phyloP scores from a whole-genome alignment of 2,329 filamentous ascomycete genomes.

The Aspergillus quadricinctus region DNA sequence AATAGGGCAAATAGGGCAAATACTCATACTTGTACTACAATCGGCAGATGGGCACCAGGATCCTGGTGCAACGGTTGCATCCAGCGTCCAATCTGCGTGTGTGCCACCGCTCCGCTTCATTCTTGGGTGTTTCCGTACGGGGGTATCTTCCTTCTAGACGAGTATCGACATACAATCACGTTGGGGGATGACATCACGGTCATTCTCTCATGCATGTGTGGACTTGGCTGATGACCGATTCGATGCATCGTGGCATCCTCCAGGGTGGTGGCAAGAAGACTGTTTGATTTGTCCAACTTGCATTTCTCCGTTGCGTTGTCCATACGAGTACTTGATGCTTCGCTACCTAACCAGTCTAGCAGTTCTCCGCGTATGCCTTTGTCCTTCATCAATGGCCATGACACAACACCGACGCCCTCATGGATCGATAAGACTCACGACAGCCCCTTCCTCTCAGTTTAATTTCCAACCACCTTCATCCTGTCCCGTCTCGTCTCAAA shows the following conservation, averaged over 20 bases:
- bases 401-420: neutral
- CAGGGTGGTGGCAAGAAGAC: neutral
- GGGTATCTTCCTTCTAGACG: neutral
- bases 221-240: neutral
- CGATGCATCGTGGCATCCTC: neutral
- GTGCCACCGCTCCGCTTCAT: constrained; percentile 6
- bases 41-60: constrained; percentile 1
- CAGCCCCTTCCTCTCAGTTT: neutral
- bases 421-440: neutral
- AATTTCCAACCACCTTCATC: neutral
- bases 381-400: neutral
- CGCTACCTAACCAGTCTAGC: neutral
- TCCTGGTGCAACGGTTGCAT: constrained; percentile 12
- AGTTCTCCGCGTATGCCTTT: neutral
- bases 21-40: neutral
- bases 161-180: neutral
- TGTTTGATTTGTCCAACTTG: no score
- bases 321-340: neutral
- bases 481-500: neutral
- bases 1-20: no score
- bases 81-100: constrained; percentile 10
- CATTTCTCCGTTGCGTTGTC: neutral
- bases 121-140: neutral
- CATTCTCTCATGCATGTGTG: neutral
- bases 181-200: neutral